Evolutionary conservation across 2,329 filamentous ascomycete genomes (phyloP), one percentile per base, ranked within the genome.

Genomic region (Trichophyton simii): DNA sequence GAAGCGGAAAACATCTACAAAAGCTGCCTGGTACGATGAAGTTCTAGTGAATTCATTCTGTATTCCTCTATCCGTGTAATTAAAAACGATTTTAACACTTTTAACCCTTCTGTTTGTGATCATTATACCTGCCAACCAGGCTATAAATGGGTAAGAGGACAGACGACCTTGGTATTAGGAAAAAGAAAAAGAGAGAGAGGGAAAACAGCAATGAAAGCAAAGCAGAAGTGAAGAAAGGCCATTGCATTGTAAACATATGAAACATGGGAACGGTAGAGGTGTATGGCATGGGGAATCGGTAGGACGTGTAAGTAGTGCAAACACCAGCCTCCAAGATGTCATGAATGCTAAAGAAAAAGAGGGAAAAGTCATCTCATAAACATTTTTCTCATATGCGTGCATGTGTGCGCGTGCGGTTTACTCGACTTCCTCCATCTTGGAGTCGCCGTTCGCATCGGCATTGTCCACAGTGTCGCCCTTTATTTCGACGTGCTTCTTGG

Each of bases 401-500:
- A 13, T 13, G 8, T 38, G 34, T 38, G 34, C 34, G 34, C 34
- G 34, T 38, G 9, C 34, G 2, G 34, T 64, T 41, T 64, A 64
- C 58, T 64, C 62, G 54, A 64, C 62, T 61, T 64, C 62, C 52
- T 64, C 62, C 62, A 64, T 64, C 20, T 59, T 44, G 28, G 55
- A 41, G 50, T 62, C 71, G 61, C 78, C 76, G 61, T 75, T 66
- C 75, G 81, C 81, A 64, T 77, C 74, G 66, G 82, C 79, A 76
- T 89, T 89, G 61, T 88, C 89, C 61, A 87, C 86, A 72, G 84
- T 84, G 76, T 89, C 87, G 65, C 88, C 88, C 63, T 94, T 90
- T 60, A 85, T 76, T 69, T 84, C 82, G 28, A 82, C 83, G 60
- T 79, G 78, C 75, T 82, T 83, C 76, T 83, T 87, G 62, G 82